Base-by-base conservation (phyloP, 371 early-diverging fungal species). In the Actinomortierella ambigua region DNA sequence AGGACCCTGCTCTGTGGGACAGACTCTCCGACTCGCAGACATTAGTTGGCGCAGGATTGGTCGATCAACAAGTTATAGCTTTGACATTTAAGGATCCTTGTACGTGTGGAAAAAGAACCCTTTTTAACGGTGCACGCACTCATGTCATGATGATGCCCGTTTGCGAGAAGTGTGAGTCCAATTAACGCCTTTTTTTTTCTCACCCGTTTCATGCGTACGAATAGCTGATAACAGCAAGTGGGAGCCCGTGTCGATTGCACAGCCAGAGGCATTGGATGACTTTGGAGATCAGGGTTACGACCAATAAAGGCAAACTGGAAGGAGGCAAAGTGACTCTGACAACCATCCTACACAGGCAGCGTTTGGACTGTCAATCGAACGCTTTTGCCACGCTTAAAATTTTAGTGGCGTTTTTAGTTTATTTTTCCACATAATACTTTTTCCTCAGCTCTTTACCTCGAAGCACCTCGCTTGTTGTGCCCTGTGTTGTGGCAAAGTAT, bases 51-150 rank as follows among this genome's bases (percentile, higher is more conserved):
- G 61, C 66, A 3, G 73, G 73, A 51, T 56, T 71, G 28, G 66
- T 62, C 18, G 73, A 71, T 17, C 73, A 71, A 18, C 73, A 71
- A 41, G 54, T 66, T 11, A 44, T 71, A 50, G 66, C 66, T 26
- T 55, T 71, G 73, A 59, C 63, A 4, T 54, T 62, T 27, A 65
- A 53, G 60, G 59, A 50, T 48, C 39, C 55, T 14, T 27, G 73
- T 71, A 70, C 54, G 20, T 44, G 15, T 28, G 43, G n/a, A 46
- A 4, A 9, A 1, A 46, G 18, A 0, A n/a, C 23, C 46, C 22
- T 9, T 55, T 52, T 51, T 44, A 5, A 6, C 24, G 11, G 34
- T 34, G 34, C 11, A n/a, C n/a, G n/a, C n/a, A n/a, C n/a, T n/a
- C n/a, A n/a, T n/a, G n/a, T n/a, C n/a, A n/a, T n/a, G n/a, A n/a